phyloP scores from a whole-genome alignment of 23 red algal species.

The Gracilaria vermiculophylla region DNA sequence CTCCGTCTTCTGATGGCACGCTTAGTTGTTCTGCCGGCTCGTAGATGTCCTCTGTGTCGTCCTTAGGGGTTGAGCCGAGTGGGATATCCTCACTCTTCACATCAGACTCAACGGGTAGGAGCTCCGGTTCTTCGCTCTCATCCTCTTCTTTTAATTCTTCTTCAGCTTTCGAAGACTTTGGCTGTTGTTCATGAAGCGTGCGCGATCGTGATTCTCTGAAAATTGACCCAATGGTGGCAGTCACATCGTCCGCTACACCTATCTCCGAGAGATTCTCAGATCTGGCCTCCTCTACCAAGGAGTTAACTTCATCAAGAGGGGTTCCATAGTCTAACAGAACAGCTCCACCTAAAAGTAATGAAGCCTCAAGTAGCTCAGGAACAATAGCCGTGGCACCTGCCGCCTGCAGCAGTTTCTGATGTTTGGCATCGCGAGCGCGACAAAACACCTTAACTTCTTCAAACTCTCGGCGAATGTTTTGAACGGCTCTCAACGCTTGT shows the following conservation, averaged over 20 bases:
- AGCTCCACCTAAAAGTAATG: conserved; percentile 87
- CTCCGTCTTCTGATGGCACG: not conserved
- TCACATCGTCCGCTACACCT: conserved; percentile 55
- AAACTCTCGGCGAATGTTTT: conserved; percentile 85
- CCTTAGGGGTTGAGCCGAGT: not conserved
- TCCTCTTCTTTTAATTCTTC: not conserved
- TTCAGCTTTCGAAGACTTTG: not conserved
- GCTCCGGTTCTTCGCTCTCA: conserved; percentile 16
- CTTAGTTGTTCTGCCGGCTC: conserved; percentile 28
- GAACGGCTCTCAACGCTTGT: conserved; percentile 82
- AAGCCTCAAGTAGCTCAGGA: conserved; percentile 96
- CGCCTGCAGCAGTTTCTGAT: conserved; percentile 87
- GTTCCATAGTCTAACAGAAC: conserved; percentile 87
- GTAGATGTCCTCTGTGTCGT: conserved; percentile 47
- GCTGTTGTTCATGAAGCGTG: not conserved
- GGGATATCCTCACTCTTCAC: conserved; percentile 14
- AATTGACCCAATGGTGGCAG: conserved; percentile 26
- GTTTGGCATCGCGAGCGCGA: conserved; percentile 81
- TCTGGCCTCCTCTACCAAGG: conserved; percentile 82
- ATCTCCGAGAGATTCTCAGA: conserved; percentile 71
- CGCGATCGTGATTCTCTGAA: conserved; percentile 18
- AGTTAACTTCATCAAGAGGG: conserved; percentile 87
- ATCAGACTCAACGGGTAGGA: not conserved
- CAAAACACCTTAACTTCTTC: conserved; percentile 83
- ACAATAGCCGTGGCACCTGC: conserved; percentile 95